Base-by-base conservation (phyloP, 2,329 filamentous ascomycete genomes). In the Verticillium klebahnii region DNA sequence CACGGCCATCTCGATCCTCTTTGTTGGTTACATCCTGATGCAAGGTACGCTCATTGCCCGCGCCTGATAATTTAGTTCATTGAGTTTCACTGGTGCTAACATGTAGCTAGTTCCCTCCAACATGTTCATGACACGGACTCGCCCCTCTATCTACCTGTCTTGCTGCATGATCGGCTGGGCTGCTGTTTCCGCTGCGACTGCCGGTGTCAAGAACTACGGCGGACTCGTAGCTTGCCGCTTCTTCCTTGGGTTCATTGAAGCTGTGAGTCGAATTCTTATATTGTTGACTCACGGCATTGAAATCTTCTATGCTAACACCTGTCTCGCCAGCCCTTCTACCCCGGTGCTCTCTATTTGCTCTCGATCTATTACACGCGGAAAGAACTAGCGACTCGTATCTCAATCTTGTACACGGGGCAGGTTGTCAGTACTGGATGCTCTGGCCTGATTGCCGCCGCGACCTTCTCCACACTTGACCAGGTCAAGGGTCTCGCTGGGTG, bases 91-190 rank as follows among this genome's bases (percentile, higher is more conserved):
- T 29, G 29, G 29, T 29, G 29, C 29, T 29, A 29, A 29, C 29
- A 1, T 29, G 29, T 29, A 4, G 29, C 29, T 56, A 37, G 58
- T 76, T 23, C 74, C 74, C 0, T 74, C 75, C 55, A 80, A 79
- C 66, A 78, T 81, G 77, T 68, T 81, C 58, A 71, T 81, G 62
- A 78, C 75, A 2, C 73, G 76, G 19, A 70, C 79, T 7, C 72
- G 70, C 39, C 77, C 77, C 1, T 75, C 73, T n/a, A 69, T 75
- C 3, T 80, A 79, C 66, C 77, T 80, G 71, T 73, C 73, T 14
- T 65, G 69, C 0, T 77, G 75, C 68, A 79, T 78, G 74, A 57
- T 77, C 3, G 63, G 78, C 17, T 80, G 78, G 78, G 74, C 73
- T 4, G 70, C 70, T 14, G 73, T 77, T 0, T 76, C 74, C 29